Evolutionary conservation across 2,329 filamentous ascomycete genomes (phyloP).

Genomic region (Chaetomium strumarium): DNA sequence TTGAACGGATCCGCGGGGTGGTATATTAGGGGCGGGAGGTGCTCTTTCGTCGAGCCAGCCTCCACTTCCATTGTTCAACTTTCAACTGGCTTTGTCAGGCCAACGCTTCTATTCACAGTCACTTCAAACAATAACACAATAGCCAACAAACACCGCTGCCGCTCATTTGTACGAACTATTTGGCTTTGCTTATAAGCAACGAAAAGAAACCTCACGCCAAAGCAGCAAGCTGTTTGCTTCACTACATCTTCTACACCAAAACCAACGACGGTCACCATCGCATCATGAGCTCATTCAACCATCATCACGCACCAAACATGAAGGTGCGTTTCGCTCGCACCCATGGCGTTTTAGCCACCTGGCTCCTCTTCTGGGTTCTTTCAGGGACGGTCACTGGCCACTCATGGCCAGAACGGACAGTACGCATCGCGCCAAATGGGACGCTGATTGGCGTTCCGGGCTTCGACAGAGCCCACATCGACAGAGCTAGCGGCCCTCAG

Average conservation of each 20-base stretch:
- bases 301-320: slow-evolving; percentile 3
- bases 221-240: too few relatives aligned
- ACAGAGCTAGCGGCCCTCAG: slow-evolving; percentile 47
- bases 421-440: slow-evolving; percentile 65
- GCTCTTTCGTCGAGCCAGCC: neutral
- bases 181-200: too few relatives aligned
- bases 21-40: too few relatives aligned
- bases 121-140: slow-evolving; percentile 6
- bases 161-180: too few relatives aligned
- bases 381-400: slow-evolving; percentile 47
- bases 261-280: neutral
- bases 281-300: neutral
- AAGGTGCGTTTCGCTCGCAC: neutral
- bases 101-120: neutral
- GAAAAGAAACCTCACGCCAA: too few relatives aligned
- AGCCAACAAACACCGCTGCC: neutral
- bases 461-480: slow-evolving; percentile 65
- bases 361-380: slow-evolving; percentile 31
- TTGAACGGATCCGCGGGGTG: too few relatives aligned
- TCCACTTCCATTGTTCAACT: slow-evolving; percentile 1
- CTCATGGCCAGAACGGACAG: slow-evolving; percentile 76
- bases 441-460: slow-evolving; percentile 65
- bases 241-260: too few relatives aligned
- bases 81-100: neutral
- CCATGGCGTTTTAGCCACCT: slow-evolving; percentile 11